Conservation (phyloP, 495 filamentous ascomycete genomes). For the Bryoglossum gracile region DNA sequence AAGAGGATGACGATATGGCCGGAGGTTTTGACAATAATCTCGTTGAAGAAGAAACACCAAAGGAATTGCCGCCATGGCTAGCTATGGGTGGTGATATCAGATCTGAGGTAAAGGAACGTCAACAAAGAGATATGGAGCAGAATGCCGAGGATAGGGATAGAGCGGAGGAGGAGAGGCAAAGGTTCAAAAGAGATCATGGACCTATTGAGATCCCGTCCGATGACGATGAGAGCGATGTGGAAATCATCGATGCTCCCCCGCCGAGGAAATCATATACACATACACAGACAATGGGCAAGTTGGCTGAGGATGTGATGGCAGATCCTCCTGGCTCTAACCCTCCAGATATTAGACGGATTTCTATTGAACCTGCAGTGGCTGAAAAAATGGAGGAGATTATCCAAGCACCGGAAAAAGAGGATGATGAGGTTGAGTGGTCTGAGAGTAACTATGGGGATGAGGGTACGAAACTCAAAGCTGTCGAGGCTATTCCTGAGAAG, state of each 20-base stretch:
- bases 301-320: constrained; percentile 25
- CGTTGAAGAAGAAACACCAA: constrained; percentile 41
- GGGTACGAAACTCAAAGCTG: background rate
- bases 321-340: constrained; percentile 32
- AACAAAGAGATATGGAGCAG: constrained; percentile 35
- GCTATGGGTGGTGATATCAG: constrained; percentile 46
- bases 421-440: constrained; percentile 35
- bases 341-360: constrained; percentile 14
- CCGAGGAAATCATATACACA: background rate
- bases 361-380: constrained; percentile 1
- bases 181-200: constrained; percentile 17
- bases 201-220: constrained; percentile 28
- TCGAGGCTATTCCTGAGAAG: background rate
- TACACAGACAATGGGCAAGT: constrained; percentile 9
- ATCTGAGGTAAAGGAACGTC: constrained; percentile 41
- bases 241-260: constrained; percentile 42
- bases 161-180: constrained; percentile 40
- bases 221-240: constrained; percentile 44
- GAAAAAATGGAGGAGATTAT: background rate
- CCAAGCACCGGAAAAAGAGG: constrained; percentile 19
- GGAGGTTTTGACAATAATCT: constrained; percentile 63
- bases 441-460: constrained; percentile 34
- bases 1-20: constrained; percentile 41
- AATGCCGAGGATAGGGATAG: constrained; percentile 45
- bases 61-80: constrained; percentile 85